Evolutionary conservation across 768 basidiomycete genomes (phyloP), one percentile per base, ranked within the genome.

Genomic region (Ramaria sp.): DNA sequence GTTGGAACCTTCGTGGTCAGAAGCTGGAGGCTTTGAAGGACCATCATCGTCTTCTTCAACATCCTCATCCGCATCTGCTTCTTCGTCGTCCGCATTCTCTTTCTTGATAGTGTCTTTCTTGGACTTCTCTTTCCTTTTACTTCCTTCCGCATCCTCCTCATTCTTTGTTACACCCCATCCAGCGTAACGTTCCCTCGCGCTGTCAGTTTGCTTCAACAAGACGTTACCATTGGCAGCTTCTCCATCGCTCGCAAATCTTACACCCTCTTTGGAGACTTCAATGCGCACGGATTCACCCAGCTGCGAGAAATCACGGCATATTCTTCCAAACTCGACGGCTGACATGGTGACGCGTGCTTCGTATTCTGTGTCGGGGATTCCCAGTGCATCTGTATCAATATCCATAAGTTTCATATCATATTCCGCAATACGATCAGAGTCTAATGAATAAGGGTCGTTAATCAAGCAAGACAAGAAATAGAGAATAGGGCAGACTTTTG

Each of bases 381-480:
- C 85, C 50, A 98, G 85, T 43, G 81, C 83, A 70, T 99, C 96
- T 22, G 89, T 75, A 67, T 99, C 95, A 64, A 99, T 99, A 63
- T 98, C 95, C 95, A 99, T 97, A 51, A 98, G 81, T 68, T 98
- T 98, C 86, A 99, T 90, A 62, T 96, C 93, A 71, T 99, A 99
- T 66, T 97, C 91, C 24, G 93, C 92, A 51, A 98, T 85, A 58
- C 96, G 83, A 67, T 96, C 95, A 3, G 84, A 79, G 69, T 83
- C 94, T 96, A 60, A 5, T 42, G 50, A 50, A 44, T 32, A 28
- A 25, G 30, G 9, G 36, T 36, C 12, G 25, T 39, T 34, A 45
- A 25, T 34, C 8, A 34, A 34, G 13, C 32, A 43, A 34, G 36
- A 39, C 36, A 44, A 34, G 34, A 22, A 47, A 10, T 27, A 13